Base-by-base conservation (phyloP, 768 basidiomycete species). In the Suillus americanus region DNA sequence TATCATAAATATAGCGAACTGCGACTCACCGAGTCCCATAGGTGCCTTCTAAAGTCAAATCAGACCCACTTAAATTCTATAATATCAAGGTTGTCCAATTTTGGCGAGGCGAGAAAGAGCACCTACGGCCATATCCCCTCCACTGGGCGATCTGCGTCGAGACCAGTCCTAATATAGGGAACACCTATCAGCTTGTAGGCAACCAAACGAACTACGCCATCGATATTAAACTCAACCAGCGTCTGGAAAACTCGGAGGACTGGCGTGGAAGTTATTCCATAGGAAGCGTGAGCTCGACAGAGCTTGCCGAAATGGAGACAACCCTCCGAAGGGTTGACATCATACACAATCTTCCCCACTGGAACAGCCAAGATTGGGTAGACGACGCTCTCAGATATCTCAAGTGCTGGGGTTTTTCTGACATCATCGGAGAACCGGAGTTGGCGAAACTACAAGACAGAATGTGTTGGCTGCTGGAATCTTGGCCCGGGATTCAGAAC, bases 81-180 rank as follows among this genome's bases (percentile, higher is more conserved):
- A 63, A 71, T 2, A 63, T 77, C 66, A 68, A 73, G 16, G 63
- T 75, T 40, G 62, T 60, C 57, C 75, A 77, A 25, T 75, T 75
- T 64, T 75, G 69, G 71, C 74, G 67, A 37, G 62, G 35, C 41
- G 64, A 20, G 8, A 8, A 14, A 35, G 33, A 13, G 13, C 63
- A 30, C 14, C 63, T 65, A 0, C 64, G 62, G 0, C 66, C 65
- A n/a, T 41, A 28, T 12, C 68, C 72, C 9, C 66, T 72, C 2
- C 73, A 73, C 62, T 75, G 74, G 74, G 73, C 69, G 37, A 67
- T 75, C 62, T 74, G 72, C 10, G 53, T 74, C 14, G 71, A 68
- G 38, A 74, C 70, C 8, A 33, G 60, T 0, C 62, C 67, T 13
- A 20, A 43, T 1, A 63, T 51, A 0, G 74, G 74, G 37, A 67